A percentile compares a stretch with the other conserved stretches of the same genome.
These are phyloP conservation scores for Kernera saxatilis DNA, from an alignment of 345 rosid genomes.

Conservation along the genomic window DNA sequence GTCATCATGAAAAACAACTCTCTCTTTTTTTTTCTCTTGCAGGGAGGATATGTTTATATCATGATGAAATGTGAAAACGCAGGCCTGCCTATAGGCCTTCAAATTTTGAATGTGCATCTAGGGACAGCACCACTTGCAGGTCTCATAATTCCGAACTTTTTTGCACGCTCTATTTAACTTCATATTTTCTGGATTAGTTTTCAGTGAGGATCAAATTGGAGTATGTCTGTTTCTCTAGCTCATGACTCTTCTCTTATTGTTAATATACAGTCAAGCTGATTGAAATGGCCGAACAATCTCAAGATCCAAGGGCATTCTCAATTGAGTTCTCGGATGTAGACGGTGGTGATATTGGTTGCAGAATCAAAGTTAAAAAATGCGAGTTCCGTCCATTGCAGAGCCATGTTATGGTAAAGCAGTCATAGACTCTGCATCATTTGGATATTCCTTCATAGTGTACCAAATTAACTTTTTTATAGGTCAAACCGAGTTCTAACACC, in stretches of 20 bases:
- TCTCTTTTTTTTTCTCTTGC: not conserved
- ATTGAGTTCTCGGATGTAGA: constrained; percentile 8
- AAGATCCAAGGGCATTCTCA: constrained; percentile 5
- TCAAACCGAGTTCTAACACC: not conserved
- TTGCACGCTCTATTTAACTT: too few species aligned
- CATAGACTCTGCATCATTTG: not conserved
- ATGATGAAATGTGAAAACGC: constrained; percentile 6
- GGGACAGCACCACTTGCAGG: constrained; percentile 12
- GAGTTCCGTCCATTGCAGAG: not conserved
- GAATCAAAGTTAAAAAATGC: constrained; percentile 2
- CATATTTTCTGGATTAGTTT: too few species aligned
- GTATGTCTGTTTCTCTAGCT: not conserved
- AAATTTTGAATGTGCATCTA: constrained; percentile 10
- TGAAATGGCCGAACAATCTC: not conserved
- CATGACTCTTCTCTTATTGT: not conserved
- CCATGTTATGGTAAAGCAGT: constrained; percentile 1
- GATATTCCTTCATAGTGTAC: not conserved
- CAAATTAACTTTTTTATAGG: not conserved
- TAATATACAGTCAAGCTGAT: constrained; percentile 1
- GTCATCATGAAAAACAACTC: not conserved
- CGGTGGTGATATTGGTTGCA: not conserved
- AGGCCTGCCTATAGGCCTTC: constrained; percentile 7
- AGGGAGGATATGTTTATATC: constrained; percentile 9
- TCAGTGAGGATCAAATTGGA: too few species aligned
- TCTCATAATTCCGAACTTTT: not conserved